Percentiles rank a stretch among this genome's conserved stretches.
These are phyloP conservation scores for Aspergillus brunneoviolaceus DNA, from an alignment of 2,329 filamentous ascomycete species.

Conservation along the genomic window DNA sequence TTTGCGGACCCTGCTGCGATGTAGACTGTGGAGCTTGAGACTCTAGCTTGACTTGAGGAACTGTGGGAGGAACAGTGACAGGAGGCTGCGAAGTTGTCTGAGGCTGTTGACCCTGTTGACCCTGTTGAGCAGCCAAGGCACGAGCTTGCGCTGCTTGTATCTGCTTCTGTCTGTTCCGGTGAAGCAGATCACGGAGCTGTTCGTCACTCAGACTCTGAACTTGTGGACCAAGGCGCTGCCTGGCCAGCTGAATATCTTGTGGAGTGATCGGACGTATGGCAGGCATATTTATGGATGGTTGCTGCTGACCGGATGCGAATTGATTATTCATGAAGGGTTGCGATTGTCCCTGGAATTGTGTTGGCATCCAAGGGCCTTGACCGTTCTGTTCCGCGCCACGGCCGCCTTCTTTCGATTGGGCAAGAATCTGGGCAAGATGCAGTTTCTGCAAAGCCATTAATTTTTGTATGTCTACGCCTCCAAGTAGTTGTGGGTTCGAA, in stretches of 20 bases:
- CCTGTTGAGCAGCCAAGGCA: constrained; percentile 20
- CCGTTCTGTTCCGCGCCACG: constrained; percentile 25
- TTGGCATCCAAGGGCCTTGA: constrained; percentile 24
- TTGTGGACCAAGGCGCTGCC: constrained; percentile 36
- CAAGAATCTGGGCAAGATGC: constrained; percentile 45
- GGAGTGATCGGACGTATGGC: constrained; percentile 36
- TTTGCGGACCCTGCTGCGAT: constrained; percentile 28
- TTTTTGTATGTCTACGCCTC: constrained; percentile 42
- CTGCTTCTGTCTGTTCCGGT: constrained; percentile 38
- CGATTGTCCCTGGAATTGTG: constrained; percentile 27
- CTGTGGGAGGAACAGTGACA: constrained; percentile 20
- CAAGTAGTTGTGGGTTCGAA: constrained; percentile 47
- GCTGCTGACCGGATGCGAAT: constrained; percentile 30
- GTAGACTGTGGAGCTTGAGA: constrained; percentile 9
- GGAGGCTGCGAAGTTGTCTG: constrained; percentile 27
- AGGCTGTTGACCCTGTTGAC: constrained; percentile 25
- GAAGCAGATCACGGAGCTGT: constrained; percentile 39
- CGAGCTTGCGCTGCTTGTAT: constrained; percentile 30
- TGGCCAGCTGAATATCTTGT: constrained; percentile 38
- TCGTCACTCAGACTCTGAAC: constrained; percentile 42
- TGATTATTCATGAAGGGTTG: constrained; percentile 31
- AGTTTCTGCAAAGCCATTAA: constrained; percentile 43
- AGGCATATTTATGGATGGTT: constrained; percentile 28
- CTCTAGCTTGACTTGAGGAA: constrained; percentile 26
- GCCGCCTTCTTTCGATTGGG: constrained; percentile 27